Evolutionary conservation across 805 yeast species (phyloP).

Genomic region (Nakazawaea siamensis): DNA sequence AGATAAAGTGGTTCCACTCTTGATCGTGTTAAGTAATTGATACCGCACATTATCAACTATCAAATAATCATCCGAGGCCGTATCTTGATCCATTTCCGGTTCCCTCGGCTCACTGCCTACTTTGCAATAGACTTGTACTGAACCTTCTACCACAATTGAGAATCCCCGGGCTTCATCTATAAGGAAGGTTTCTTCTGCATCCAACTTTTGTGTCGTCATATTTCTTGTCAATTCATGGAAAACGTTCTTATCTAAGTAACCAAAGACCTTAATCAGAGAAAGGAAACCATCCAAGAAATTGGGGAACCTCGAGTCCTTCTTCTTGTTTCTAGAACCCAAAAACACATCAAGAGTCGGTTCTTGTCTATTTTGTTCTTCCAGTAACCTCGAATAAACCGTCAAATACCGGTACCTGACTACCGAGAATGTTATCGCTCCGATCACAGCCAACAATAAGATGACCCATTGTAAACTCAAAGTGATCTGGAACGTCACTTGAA

Average conservation of each 20-base stretch:
- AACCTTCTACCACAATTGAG: slow-evolving; percentile 88
- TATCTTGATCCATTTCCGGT: slow-evolving; percentile 16
- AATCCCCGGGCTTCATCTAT: slow-evolving; percentile 71
- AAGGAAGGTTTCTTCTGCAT: slow-evolving; percentile 65
- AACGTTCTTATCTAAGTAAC: slow-evolving; percentile 83
- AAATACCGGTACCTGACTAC: slow-evolving; percentile 55
- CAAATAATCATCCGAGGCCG: slow-evolving; percentile 33
- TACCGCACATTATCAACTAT: slow-evolving; percentile 51
- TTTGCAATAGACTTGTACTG: slow-evolving; percentile 67
- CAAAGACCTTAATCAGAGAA: slow-evolving; percentile 87
- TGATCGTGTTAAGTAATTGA: slow-evolving; percentile 72
- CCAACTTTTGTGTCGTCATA: slow-evolving; percentile 81
- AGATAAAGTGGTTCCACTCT: slow-evolving; percentile 78
- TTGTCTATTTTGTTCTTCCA: slow-evolving; percentile 33
- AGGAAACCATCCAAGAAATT: slow-evolving; percentile 84
- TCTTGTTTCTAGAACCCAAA: slow-evolving; percentile 27
- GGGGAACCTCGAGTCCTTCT: slow-evolving; percentile 35
- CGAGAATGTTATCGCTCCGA: slow-evolving; percentile 28
- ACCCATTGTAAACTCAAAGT: slow-evolving; percentile 41
- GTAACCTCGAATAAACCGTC: slow-evolving; percentile 52
- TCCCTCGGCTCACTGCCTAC: slow-evolving; percentile 25
- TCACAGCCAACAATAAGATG: slow-evolving; percentile 14
- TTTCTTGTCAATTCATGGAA: slow-evolving; percentile 88
- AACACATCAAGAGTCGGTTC: slow-evolving; percentile 40
- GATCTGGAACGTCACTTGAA: slow-evolving; percentile 39